Conservation (phyloP, 805 yeast species). For the Candida peoriensis region DNA sequence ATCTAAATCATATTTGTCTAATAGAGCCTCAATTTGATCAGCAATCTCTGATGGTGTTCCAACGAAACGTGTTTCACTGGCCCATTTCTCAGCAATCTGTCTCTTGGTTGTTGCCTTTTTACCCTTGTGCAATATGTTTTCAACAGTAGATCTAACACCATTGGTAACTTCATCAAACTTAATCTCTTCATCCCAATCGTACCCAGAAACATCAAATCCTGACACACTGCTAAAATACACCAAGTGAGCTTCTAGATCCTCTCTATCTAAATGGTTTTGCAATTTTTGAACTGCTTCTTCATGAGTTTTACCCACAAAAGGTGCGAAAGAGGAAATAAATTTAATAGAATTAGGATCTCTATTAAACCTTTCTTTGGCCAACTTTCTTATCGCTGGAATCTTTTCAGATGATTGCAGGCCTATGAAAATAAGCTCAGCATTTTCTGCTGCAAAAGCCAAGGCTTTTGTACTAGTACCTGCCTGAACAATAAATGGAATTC, state of each 20-base stretch:
- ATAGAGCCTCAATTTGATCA: conserved; percentile 34
- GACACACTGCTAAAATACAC: conserved; percentile 42
- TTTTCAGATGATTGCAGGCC: conserved; percentile 26
- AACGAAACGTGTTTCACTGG: conserved; percentile 15
- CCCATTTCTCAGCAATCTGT: conserved; percentile 7
- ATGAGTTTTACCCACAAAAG: conserved; percentile 34
- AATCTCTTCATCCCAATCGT: conserved; percentile 32
- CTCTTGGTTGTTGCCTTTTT: conserved; percentile 4
- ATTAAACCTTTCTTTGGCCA: conserved; percentile 30
- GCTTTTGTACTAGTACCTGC: conserved; percentile 40
- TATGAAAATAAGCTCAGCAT: conserved; percentile 35
- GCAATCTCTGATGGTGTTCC: conserved; percentile 31
- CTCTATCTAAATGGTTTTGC: conserved; percentile 28
- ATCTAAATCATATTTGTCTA: conserved; percentile 34
- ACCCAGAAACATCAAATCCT: conserved; percentile 35
- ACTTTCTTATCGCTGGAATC: conserved; percentile 20
- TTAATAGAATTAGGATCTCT: conserved; percentile 36
- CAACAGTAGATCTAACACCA: conserved; percentile 28
- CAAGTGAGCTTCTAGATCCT: conserved; percentile 33
- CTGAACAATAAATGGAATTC: conserved; percentile 38
- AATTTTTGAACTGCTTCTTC: conserved; percentile 32
- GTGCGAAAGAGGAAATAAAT: conserved; percentile 33
- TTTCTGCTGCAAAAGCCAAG: conserved; percentile 35
- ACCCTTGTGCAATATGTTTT: conserved; percentile 3
- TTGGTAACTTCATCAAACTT: conserved; percentile 25